Evolutionary conservation across 345 rosid species (phyloP), one percentile per base, ranked within the genome.

Genomic region (Citrus trifoliata): DNA sequence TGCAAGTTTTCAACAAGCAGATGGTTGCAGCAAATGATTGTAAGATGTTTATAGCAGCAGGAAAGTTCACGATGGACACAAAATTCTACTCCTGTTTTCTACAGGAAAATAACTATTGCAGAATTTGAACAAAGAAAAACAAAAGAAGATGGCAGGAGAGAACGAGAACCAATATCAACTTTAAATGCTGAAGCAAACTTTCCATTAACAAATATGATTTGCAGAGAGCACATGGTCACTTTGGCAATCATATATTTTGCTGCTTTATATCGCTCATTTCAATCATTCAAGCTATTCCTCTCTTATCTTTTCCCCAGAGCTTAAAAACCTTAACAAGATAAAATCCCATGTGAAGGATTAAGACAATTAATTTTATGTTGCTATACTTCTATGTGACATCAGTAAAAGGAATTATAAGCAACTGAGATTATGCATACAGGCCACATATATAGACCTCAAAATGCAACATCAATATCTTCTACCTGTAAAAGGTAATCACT

Each of bases 1-100:
- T 90, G 92, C 86, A 85, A 60, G 35, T 51, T 60, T 51, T 27
- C 72, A 37, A 24, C 35, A 35, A 33, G 28, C 3, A 76, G 19
- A 40, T 7, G 22, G 56, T 67, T 76, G 67, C 35, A 76, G 37
- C 33, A 55, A 58, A 12, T 5, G 16, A 56, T 32, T 1, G n/a
- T 16, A 37, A 66, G 48, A n/a, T 14, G 73, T 32, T 74, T 35
- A 55, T 3, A 55, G 32, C 18, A 65, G 25, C 32, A 74, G 58
- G 12, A 6, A 2, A 1, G 24, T 40, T 28, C 13, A 14, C 21
- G 2, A n/a, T 1, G 56, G 24, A 28, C 18, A 73, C 10, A 35
- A 10, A 65, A 28, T 33, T 32, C 48, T 42, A 4, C 55, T 46
- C 53, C 18, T 0, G 25, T 73, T 1, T 37, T 63, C 25, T 3